A percentile compares a stretch with the other conserved stretches of the same genome.
Conservation (phyloP, 805 yeast species). For the Suhomyces prunicola region DNA sequence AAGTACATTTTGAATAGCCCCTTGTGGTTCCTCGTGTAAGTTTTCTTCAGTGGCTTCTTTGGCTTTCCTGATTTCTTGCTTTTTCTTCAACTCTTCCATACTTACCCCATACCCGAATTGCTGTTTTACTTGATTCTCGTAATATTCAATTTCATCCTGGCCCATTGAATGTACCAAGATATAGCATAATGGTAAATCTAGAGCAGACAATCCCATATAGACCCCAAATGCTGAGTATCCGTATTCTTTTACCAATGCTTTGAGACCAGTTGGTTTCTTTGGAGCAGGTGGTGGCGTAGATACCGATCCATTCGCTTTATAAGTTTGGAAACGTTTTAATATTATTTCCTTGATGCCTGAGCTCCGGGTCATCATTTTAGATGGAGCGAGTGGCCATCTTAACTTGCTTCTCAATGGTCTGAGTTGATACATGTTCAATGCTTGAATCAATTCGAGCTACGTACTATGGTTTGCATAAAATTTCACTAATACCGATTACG, state of each 20-base stretch:
- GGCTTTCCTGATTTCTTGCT: conserved; percentile 33
- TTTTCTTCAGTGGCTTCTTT: conserved; percentile 20
- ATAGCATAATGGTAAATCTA: conserved; percentile 85
- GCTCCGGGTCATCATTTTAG: background rate
- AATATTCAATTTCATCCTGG: conserved; percentile 69
- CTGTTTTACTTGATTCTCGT: conserved; percentile 59
- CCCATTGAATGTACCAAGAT: conserved; percentile 83
- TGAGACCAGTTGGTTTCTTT: conserved; percentile 46
- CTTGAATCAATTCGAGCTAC: background rate
- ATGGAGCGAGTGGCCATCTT: conserved; percentile 2
- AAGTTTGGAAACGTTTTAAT: conserved; percentile 16
- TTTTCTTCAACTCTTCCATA: conserved; percentile 39
- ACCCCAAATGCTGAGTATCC: conserved; percentile 91
- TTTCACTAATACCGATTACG: background rate
- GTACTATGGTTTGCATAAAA: background rate
- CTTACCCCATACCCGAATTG: conserved; percentile 59
- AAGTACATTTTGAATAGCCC: conserved; percentile 12
- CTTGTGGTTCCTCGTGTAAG: conserved; percentile 5
- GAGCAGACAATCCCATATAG: conserved; percentile 63
- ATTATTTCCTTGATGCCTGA: background rate
- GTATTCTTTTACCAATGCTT: conserved; percentile 73
- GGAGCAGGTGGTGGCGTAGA: conserved; percentile 1
- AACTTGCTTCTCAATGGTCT: conserved; percentile 9
- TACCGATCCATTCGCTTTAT: conserved; percentile 6
- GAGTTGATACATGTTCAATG: conserved; percentile 3